Percentiles rank a stretch among this genome's conserved stretches.
These are phyloP conservation scores for Fusarium equiseti DNA, from an alignment of 2,329 filamentous ascomycete species.

Conservation along the genomic window DNA sequence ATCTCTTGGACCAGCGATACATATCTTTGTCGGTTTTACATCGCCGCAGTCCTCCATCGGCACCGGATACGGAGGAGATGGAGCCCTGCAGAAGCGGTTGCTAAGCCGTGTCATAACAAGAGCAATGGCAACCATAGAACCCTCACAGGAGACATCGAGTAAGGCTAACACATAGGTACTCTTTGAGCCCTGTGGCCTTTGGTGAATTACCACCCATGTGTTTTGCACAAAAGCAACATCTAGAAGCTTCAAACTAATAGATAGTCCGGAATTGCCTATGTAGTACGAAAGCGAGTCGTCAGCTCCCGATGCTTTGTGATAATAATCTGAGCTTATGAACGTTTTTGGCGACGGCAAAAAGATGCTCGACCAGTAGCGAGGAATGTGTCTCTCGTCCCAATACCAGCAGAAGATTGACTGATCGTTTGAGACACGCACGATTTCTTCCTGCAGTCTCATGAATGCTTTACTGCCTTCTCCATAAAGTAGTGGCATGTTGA, in stretches of 20 bases:
- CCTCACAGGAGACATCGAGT: too few relatives aligned
- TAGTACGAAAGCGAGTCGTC: background rate
- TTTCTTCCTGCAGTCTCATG: background rate
- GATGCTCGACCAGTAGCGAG: background rate
- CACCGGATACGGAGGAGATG: too few relatives aligned
- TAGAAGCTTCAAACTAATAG: background rate
- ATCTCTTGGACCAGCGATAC: too few relatives aligned
- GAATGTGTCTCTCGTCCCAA: background rate
- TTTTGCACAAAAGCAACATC: background rate
- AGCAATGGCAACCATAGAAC: too few relatives aligned
- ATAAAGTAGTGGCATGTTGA: accelerated
- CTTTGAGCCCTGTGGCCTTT: background rate
- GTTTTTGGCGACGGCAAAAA: background rate
- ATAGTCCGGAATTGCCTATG: background rate
- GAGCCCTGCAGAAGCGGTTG: too few relatives aligned
- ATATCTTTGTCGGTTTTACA: too few relatives aligned
- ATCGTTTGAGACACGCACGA: background rate
- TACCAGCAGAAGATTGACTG: background rate
- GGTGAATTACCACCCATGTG: too few relatives aligned
- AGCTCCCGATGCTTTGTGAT: background rate
- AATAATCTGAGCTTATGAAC: background rate
- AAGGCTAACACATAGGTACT: background rate
- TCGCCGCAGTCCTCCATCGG: too few relatives aligned
- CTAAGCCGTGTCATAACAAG: too few relatives aligned
- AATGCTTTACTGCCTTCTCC: background rate